These are phyloP conservation scores for Tetraselmis striata DNA, from an alignment of 139 green algal genomes.

Conservation along the genomic window DNA sequence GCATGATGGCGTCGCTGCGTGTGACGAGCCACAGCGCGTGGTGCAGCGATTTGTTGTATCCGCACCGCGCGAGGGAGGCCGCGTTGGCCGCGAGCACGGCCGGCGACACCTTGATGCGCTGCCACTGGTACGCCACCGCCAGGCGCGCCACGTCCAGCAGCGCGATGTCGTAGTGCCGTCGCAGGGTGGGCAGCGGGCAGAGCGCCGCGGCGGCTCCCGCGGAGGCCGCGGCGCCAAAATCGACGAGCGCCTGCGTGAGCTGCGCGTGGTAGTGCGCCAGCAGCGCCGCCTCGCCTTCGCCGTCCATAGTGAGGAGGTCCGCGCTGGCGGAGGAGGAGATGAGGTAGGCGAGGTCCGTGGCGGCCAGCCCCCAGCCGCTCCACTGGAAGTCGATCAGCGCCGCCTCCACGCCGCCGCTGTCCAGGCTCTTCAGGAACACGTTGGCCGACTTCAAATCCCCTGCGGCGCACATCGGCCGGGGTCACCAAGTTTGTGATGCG, in stretches of 20 bases:
- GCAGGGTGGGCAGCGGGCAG: slow-evolving; percentile 1
- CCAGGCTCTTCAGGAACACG: too few species aligned
- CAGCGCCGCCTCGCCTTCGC: neutral
- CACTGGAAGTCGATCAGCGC: slow-evolving; percentile 28
- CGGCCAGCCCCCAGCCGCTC: slow-evolving; percentile 17
- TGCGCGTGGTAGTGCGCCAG: slow-evolving; percentile 17
- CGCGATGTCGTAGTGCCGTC: slow-evolving; percentile 13
- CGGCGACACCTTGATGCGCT: slow-evolving; percentile 12
- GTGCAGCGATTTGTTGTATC: slow-evolving; percentile 20
- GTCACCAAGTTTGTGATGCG: too few species aligned
- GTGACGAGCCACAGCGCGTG: too few species aligned
- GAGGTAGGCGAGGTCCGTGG: slow-evolving; percentile 11
- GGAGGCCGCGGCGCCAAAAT: neutral
- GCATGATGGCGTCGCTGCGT: too few species aligned
- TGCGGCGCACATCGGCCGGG: too few species aligned
- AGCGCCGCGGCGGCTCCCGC: neutral
- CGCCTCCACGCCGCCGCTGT: neutral
- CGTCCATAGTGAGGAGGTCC: neutral
- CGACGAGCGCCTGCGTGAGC: neutral
- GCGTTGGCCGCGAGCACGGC: slow-evolving; percentile 3
- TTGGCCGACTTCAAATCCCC: too few species aligned
- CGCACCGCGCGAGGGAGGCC: slow-evolving; percentile 4
- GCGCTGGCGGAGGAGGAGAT: neutral
- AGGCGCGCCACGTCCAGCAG: slow-evolving; percentile 16
- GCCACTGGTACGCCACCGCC: slow-evolving; percentile 21